Evolutionary conservation across 805 yeast genomes (phyloP).

Genomic region (Metschnikowia cubensis): DNA sequence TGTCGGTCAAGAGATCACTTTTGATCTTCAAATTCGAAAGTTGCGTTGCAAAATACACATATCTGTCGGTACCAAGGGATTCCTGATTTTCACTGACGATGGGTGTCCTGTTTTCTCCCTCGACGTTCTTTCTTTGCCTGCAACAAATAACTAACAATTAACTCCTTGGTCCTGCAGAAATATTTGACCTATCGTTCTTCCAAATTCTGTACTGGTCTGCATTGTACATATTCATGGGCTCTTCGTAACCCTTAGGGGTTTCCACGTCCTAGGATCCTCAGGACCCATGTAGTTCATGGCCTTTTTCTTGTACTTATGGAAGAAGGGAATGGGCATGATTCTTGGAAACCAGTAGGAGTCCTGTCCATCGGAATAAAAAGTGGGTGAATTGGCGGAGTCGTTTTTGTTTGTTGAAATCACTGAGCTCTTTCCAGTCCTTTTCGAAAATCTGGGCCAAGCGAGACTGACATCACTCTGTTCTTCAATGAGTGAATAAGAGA

Average conservation of each 20-base stretch:
- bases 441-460: slow-evolving; percentile 21
- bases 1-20: slow-evolving; percentile 23
- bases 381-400: slow-evolving; percentile 2
- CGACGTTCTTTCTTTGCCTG: slow-evolving; percentile 10
- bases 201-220: slow-evolving; percentile 17
- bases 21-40: slow-evolving; percentile 31
- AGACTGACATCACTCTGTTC: slow-evolving; percentile 17
- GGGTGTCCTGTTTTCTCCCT: slow-evolving; percentile 40
- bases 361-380: slow-evolving; percentile 6
- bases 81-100: slow-evolving; percentile 25
- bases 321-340: slow-evolving; percentile 12
- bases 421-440: slow-evolving; percentile 21
- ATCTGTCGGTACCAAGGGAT: slow-evolving; percentile 23
- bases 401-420: slow-evolving; percentile 19
- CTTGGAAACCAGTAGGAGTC: slow-evolving; percentile 9
- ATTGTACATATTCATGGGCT: slow-evolving; percentile 47
- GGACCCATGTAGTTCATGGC: slow-evolving; percentile 37
- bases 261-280: slow-evolving; percentile 45
- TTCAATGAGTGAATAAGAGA: slow-evolving; percentile 17
- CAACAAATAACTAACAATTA: no score
- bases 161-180: slow-evolving; percentile 11
- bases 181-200: neutral
- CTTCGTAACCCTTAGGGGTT: slow-evolving; percentile 34
- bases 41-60: slow-evolving; percentile 29
- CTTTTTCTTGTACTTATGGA: slow-evolving; percentile 11